These are phyloP conservation scores for Gonium pectorale DNA, from an alignment of 139 green algal species.

Conservation along the genomic window DNA sequence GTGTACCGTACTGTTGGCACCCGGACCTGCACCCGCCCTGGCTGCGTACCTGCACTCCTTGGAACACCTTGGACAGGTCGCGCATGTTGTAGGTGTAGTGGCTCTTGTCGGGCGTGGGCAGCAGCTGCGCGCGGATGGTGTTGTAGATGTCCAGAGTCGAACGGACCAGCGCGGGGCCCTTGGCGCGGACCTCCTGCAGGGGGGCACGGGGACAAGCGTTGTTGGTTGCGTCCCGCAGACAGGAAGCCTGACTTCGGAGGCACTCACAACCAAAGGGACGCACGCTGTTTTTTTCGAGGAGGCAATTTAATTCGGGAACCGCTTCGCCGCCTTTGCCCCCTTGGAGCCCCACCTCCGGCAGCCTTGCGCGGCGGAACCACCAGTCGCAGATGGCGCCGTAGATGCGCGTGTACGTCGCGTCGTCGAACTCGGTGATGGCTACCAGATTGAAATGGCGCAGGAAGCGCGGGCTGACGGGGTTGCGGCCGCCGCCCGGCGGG, in stretches of 20 bases:
- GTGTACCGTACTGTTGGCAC: too few relatives aligned
- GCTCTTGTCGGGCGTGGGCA: conserved; percentile 78
- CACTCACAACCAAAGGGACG: too few relatives aligned
- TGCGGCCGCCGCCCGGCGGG: conserved; percentile 77
- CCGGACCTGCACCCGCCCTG: too few relatives aligned
- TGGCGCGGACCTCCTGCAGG: conserved; percentile 42
- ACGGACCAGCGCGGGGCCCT: conserved; percentile 65
- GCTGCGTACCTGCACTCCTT: conserved; percentile 53
- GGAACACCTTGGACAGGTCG: conserved; percentile 79
- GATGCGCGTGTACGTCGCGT: conserved; percentile 72
- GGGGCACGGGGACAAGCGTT: neutral
- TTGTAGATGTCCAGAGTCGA: conserved; percentile 74
- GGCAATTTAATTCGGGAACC: too few relatives aligned
- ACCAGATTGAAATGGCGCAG: conserved; percentile 75
- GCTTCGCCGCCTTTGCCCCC: too few relatives aligned
- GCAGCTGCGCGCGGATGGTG: conserved; percentile 68
- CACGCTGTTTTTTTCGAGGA: too few relatives aligned
- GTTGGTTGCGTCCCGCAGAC: neutral
- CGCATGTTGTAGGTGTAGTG: conserved; percentile 91
- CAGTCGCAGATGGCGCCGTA: conserved; percentile 75
- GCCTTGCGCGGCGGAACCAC: conserved; percentile 59
- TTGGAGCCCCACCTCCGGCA: conserved; percentile 46
- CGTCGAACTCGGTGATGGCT: conserved; percentile 74
- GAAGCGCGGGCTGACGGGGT: conserved; percentile 76
- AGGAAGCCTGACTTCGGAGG: neutral